Evolutionary conservation across 2,329 filamentous ascomycete genomes (phyloP).

Genomic region (Nemania sp.): DNA sequence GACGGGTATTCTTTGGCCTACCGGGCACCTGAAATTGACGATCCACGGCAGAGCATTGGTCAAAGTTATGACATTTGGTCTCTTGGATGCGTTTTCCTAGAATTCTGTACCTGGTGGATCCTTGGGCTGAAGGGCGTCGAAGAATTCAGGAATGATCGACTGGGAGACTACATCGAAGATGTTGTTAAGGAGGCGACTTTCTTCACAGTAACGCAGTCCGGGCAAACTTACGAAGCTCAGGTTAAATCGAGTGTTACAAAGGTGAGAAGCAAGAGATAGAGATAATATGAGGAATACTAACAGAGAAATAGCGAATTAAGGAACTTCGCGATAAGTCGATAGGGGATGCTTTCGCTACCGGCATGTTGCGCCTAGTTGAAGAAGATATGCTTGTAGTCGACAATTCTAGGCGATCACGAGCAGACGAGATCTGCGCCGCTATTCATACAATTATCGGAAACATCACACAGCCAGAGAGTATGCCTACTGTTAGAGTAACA

Average conservation of each 20-base stretch:
- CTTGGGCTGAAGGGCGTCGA: slow-evolving; percentile 2
- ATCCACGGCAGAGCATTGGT: slow-evolving; percentile 2
- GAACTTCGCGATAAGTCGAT: not conserved
- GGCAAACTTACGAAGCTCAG: slow-evolving; percentile 6
- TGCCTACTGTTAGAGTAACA: not conserved
- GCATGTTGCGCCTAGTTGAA: slow-evolving; percentile 21
- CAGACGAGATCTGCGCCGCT: not conserved
- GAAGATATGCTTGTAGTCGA: slow-evolving; percentile 20
- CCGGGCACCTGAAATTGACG: slow-evolving; percentile 20
- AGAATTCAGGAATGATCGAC: not conserved
- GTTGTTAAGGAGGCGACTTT: not conserved
- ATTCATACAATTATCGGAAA: not conserved
- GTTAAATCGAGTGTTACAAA: slow-evolving; percentile 3
- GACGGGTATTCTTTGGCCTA: slow-evolving; percentile 8
- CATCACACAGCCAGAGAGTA: not conserved
- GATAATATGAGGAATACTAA: not conserved
- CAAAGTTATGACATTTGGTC: slow-evolving; percentile 30
- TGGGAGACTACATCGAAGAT: not conserved
- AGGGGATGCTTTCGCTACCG: slow-evolving; percentile 1
- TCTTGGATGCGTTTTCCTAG: slow-evolving; percentile 23
- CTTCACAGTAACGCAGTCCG: not conserved
- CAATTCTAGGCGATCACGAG: not conserved
- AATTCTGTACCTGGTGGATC: slow-evolving; percentile 25
- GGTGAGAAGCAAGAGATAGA: not conserved
- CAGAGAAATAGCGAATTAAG: slow-evolving; percentile 6